These are phyloP conservation scores for Phaeosphaeria sp. DNA, from an alignment of 2,329 filamentous ascomycete genomes.

Conservation along the genomic window DNA sequence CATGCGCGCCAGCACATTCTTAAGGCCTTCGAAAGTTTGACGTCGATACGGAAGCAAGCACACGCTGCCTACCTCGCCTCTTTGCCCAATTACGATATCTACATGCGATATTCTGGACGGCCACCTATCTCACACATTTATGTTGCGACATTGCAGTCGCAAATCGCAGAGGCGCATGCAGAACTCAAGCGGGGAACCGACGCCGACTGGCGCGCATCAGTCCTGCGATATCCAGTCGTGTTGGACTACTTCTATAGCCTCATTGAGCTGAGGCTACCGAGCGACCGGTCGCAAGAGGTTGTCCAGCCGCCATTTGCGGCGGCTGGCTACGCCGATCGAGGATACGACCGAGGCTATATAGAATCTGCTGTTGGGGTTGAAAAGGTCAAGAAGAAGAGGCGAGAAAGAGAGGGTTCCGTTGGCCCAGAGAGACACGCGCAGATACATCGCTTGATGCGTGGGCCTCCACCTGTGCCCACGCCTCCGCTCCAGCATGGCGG, in stretches of 20 bases:
- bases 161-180: conserved; percentile 69
- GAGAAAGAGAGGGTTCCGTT: conserved; percentile 36
- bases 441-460: conserved; percentile 31
- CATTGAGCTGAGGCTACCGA: conserved; percentile 69
- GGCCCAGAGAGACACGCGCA: conserved; percentile 24
- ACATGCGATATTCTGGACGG: conserved; percentile 53
- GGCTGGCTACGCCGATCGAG: conserved; percentile 46
- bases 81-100: conserved; percentile 55
- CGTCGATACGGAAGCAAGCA: conserved; percentile 48
- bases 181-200: conserved; percentile 76
- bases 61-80: conserved; percentile 53
- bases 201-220: conserved; percentile 77
- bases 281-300: conserved; percentile 55
- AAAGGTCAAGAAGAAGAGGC: conserved; percentile 45
- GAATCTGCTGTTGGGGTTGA: conserved; percentile 33
- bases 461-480: conserved; percentile 43
- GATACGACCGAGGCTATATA: conserved; percentile 44
- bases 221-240: conserved; percentile 79
- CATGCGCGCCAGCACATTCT: conserved; percentile 55
- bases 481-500: conserved; percentile 41
- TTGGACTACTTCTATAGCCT: conserved; percentile 80
- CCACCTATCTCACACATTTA: conserved; percentile 52
- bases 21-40: conserved; percentile 51
- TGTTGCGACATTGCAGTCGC: conserved; percentile 50
- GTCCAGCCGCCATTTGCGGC: conserved; percentile 48